Base-by-base conservation (phyloP, 129 eudicot genomes). In the Sambucus nigra region DNA sequence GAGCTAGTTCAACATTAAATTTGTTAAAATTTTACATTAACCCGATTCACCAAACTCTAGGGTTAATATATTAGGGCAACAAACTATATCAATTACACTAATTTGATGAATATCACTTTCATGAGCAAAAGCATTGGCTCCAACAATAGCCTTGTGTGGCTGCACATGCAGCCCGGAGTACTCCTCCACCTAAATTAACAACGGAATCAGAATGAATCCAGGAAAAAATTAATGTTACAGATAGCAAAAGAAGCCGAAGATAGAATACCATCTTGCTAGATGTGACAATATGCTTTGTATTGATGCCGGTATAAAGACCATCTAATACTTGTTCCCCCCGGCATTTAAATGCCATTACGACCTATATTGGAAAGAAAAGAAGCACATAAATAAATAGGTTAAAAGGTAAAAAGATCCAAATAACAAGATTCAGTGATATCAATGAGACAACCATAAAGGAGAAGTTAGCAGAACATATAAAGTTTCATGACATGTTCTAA, bases 81-180 rank as follows among this genome's bases (percentile, higher is more conserved):
- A n/a, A n/a, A n/a, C n/a, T n/a, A n/a, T n/a, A n/a, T 35, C 42
- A 35, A 35, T 6, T 8, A 57, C 18, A 65, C 68, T 51, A 73
- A 81, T 94, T 88, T 86, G 99, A 67, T 91, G 95, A 53, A 91
- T 91, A 19, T 95, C 95, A 63, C 99, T 91, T 75, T 91, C 94
- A 77, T 86, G 99, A 61, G 93, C 93, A 79, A 92, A 92, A 57
- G 99, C 99, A 72, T 92, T 92, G 61, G 87, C 91, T 62, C 99
- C 99, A 55, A 92, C 94, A 40, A 92, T 92, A 18, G 95, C 99
- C 78, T 86, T 92, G 68, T 92, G 99, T 26, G 94, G 99, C 71
- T 92, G 99, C 47, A 86, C 77, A 28, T 28, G 78, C 50, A 92
- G 60, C 18, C 99, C 95, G 22, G 84, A 75, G 59, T 86, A 86